A percentile compares a stretch with the other conserved stretches of the same genome.
Conservation (phyloP, 352 stramenopile species). For the Globisporangium yorkense region DNA sequence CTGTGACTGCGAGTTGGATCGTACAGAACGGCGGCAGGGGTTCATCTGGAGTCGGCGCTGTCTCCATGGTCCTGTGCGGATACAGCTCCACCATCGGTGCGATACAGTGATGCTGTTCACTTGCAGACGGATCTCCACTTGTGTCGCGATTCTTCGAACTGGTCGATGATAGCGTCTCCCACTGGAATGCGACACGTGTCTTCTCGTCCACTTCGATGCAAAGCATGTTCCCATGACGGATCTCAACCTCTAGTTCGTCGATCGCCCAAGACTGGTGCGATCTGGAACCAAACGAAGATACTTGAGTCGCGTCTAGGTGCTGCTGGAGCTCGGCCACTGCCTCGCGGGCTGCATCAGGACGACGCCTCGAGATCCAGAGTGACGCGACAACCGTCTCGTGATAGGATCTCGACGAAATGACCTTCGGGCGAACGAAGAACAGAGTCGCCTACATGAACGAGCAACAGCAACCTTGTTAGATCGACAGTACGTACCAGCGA, state of each 20-base stretch:
- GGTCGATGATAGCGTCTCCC: background rate
- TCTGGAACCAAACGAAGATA: background rate
- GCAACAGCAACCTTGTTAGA: background rate
- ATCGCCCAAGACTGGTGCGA: slow-evolving; percentile 6
- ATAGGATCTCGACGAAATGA: slow-evolving; percentile 5
- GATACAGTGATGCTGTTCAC: slow-evolving; percentile 4
- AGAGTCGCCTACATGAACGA: slow-evolving; percentile 3
- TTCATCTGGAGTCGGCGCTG: slow-evolving; percentile 6
- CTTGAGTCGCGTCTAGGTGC: background rate
- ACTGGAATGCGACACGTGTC: slow-evolving; percentile 12
- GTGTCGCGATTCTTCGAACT: background rate
- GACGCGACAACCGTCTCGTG: slow-evolving; percentile 1
- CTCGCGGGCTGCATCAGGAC: slow-evolving; percentile 4
- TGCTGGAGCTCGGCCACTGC: background rate
- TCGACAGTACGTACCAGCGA: background rate
- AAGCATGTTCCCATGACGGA: slow-evolving; percentile 9
- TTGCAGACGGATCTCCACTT: background rate
- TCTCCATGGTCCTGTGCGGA: slow-evolving; percentile 6
- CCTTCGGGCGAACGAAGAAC: slow-evolving; percentile 10
- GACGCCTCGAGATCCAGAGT: slow-evolving; percentile 13
- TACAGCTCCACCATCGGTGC: background rate
- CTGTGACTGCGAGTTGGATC: slow-evolving; percentile 2
- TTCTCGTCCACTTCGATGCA: slow-evolving; percentile 2
- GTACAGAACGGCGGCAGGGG: slow-evolving; percentile 9
- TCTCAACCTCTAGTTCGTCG: slow-evolving; percentile 1